A percentile compares a stretch with the other conserved stretches of the same genome.
These are phyloP conservation scores for Linnemannia zychae DNA, from an alignment of 192 early-diverging fungal species.

Conservation along the genomic window DNA sequence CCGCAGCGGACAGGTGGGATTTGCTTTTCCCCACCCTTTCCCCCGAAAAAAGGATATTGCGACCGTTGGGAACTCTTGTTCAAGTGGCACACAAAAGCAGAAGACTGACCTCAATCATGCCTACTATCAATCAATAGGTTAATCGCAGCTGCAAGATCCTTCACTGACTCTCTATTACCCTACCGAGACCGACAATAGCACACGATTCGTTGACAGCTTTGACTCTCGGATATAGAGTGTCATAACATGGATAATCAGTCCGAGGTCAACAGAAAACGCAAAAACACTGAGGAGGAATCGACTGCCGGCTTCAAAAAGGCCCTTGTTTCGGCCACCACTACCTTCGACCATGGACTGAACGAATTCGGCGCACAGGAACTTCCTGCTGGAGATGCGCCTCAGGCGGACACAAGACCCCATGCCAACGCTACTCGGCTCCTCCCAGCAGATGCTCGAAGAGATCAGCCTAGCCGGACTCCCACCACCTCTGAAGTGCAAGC, in stretches of 20 bases:
- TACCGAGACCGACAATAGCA: neutral
- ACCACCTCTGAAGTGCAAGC: conserved; percentile 1
- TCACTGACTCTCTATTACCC: neutral
- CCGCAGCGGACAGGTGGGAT: conserved; percentile 5
- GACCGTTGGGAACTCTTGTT: neutral
- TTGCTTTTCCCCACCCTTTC: neutral
- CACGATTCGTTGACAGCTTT: neutral
- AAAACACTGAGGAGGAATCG: conserved; percentile 26
- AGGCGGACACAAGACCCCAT: neutral
- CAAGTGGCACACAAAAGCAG: neutral
- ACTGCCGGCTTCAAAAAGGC: conserved; percentile 35
- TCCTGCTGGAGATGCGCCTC: neutral
- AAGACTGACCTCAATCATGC: neutral
- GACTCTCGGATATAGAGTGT: conserved; percentile 1
- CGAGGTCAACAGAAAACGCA: conserved; percentile 19
- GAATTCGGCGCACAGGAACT: neutral
- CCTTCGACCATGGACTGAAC: neutral
- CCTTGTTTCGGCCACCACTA: conserved; percentile 13
- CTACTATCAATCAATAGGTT: neutral
- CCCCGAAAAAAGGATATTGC: neutral
- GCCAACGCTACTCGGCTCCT: neutral
- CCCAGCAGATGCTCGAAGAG: neutral
- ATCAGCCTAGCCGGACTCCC: conserved; percentile 3
- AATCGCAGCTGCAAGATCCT: neutral
- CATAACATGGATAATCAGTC: conserved; percentile 21